A percentile compares a stretch with the other conserved stretches of the same genome.
Evolutionary conservation across 2,329 filamentous ascomycete species (phyloP).

Genomic region (Rasamsonia emersonii): DNA sequence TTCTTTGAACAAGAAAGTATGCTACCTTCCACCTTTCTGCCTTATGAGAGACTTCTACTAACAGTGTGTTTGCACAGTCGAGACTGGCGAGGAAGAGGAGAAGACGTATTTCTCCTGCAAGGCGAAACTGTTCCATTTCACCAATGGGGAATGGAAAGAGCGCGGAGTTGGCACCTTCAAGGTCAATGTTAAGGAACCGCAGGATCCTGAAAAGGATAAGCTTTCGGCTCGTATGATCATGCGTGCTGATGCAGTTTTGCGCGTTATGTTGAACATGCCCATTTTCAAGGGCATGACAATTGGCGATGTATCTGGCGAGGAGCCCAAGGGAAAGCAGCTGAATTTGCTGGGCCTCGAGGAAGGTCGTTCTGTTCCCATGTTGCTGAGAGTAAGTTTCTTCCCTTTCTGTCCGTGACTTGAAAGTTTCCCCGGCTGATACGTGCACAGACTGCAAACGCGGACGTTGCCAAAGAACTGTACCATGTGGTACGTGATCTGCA

Average conservation of each 20-base stretch:
- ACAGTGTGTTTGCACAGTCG: conserved; percentile 44
- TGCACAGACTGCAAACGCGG: conserved; percentile 33
- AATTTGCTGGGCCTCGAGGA: conserved; percentile 53
- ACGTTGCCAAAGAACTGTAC: conserved; percentile 40
- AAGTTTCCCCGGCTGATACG: conserved; percentile 4
- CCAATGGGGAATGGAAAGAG: conserved; percentile 76
- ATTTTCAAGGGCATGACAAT: conserved; percentile 73
- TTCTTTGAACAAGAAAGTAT: conserved; percentile 57
- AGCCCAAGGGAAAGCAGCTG: conserved; percentile 62
- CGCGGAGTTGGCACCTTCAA: conserved; percentile 76
- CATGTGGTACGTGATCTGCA: conserved; percentile 34
- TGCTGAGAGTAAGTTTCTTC: conserved; percentile 47
- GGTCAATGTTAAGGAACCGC: conserved; percentile 63
- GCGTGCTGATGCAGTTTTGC: conserved; percentile 81
- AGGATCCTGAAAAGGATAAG: conserved; percentile 46
- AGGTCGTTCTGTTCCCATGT: conserved; percentile 43
- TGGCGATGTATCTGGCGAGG: conserved; percentile 53
- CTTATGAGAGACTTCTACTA: conserved; percentile 13
- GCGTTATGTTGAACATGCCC: conserved; percentile 77
- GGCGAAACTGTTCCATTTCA: conserved; percentile 77
- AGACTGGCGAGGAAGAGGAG: conserved; percentile 83
- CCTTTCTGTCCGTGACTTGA: background rate
- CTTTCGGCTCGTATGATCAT: conserved; percentile 65
- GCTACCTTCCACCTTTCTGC: conserved; percentile 15
- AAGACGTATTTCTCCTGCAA: conserved; percentile 65